A percentile compares a stretch with the other conserved stretches of the same genome.
Evolutionary conservation across 495 filamentous ascomycete species (phyloP).

Genomic region (Halenospora varia): DNA sequence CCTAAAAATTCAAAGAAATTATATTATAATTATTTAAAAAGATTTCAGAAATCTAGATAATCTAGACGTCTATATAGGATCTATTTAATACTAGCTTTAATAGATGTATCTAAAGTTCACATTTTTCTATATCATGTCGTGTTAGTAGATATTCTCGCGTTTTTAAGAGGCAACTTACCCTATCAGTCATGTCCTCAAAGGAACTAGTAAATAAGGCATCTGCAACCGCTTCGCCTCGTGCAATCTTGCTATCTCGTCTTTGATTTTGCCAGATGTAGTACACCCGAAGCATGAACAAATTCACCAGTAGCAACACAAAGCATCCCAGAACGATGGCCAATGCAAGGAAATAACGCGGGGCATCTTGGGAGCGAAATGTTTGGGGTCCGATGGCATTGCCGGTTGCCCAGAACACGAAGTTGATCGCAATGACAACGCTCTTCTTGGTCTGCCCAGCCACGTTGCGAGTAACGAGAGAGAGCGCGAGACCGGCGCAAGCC

Average conservation of each 20-base stretch:
- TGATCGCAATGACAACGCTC: constrained; percentile 8
- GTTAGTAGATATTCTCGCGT: too few species aligned
- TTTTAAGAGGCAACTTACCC: too few species aligned
- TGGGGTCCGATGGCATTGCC: constrained; percentile 23
- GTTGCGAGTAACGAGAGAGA: constrained; percentile 36
- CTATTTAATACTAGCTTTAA: too few species aligned
- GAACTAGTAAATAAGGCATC: constrained; percentile 55
- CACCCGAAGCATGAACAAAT: constrained; percentile 55
- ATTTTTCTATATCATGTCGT: too few species aligned
- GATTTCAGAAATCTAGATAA: too few species aligned
- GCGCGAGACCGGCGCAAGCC: constrained; percentile 48
- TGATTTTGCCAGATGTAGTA: constrained; percentile 58
- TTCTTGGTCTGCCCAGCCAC: constrained; percentile 23
- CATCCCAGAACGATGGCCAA: constrained; percentile 64
- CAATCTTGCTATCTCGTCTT: constrained; percentile 44
- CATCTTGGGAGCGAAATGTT: constrained; percentile 14
- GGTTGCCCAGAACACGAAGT: constrained; percentile 12
- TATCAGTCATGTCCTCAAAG: constrained; percentile 26
- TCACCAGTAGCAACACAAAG: constrained; percentile 48
- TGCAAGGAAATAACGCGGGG: constrained; percentile 61
- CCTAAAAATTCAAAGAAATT: too few species aligned
- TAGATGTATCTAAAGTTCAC: constrained; percentile 20
- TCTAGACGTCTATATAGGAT: too few species aligned
- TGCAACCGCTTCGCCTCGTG: neutral
- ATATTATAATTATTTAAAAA: too few species aligned